Evolutionary conservation across 805 yeast species (phyloP), one percentile per base, ranked within the genome.

Genomic region (Wickerhamomyces alni): DNA sequence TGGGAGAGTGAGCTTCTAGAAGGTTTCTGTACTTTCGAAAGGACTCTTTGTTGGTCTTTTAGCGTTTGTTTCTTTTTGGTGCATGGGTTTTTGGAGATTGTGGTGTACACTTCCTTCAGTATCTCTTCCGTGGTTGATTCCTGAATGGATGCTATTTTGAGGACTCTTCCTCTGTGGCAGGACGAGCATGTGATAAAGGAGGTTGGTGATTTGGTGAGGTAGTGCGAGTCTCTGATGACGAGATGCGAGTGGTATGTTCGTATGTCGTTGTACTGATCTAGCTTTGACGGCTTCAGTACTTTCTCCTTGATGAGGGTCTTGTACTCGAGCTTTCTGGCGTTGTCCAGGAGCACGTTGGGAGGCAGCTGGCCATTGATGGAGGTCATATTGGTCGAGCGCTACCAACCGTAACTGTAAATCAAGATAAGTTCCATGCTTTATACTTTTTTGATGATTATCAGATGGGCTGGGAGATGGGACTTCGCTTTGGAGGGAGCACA

Each of bases 201-300:
- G 3, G 57, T 51, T 5, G 57, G 57, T 11, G 47, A 37, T 32
- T 49, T 53, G 17, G 46, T 48, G 12, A 54, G 40, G 28, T 54
- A 54, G 24, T 54, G 55, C 0, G 58, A 53, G 35, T 54, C 59
- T 40, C 59, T 43, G 28, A 54, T 54, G n/a, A 54, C 59, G 8
- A 54, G 34, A 42, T 54, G 59, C 7, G 52, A 39, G 28, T 54
- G 59, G 25, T 53, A 57, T 3, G 41, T 48, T 19, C 50, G 48
- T 5, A 48, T 35, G 3, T 26, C 13, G 12, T 41, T 42, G 16
- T 32, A 53, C 19, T 42, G 38, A 13, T 50, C 42, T 2, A 41
- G 36, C 24, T 53, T 54, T 1, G 59, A 54, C 3, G 57, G 59
- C 33, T 52, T 51, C 3, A 54, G 40, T 0, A 54, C 44, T 28